Conservation (phyloP, 495 filamentous ascomycete species). For the Penicillium simplicissimum region DNA sequence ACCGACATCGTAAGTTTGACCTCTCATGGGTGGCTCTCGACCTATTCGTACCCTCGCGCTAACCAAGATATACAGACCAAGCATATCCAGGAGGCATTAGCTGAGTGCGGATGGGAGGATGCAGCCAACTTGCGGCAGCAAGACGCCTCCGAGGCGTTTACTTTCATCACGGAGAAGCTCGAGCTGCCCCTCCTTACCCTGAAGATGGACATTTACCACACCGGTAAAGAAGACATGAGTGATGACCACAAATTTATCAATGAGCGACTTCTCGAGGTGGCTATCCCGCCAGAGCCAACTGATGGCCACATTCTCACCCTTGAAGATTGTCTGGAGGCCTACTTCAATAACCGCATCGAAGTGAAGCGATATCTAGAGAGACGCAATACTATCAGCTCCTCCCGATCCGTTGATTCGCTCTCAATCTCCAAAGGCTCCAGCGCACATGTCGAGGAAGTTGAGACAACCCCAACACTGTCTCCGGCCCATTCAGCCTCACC, state of each 20-base stretch:
- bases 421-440: constrained; percentile 45
- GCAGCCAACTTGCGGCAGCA: constrained; percentile 77
- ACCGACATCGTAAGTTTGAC: constrained; percentile 72
- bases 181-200: constrained; percentile 86
- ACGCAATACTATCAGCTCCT: constrained; percentile 56
- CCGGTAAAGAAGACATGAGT: constrained; percentile 73
- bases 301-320: constrained; percentile 69
- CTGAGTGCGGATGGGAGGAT: constrained; percentile 90
- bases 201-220: constrained; percentile 93
- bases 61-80: constrained; percentile 60
- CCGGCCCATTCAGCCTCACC: constrained; percentile 38
- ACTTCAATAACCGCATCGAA: constrained; percentile 94
- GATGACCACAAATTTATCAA: constrained; percentile 95
- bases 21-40: not conserved
- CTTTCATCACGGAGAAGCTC: constrained; percentile 86
- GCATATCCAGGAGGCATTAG: constrained; percentile 77
- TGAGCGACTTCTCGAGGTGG: constrained; percentile 88
- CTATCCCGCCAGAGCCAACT: constrained; percentile 63
- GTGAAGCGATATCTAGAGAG: constrained; percentile 78
- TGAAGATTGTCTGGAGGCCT: constrained; percentile 87
- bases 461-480: constrained; percentile 42
- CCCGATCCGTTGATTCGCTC: constrained; percentile 52
- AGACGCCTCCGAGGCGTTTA: constrained; percentile 93
- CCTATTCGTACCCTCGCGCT: constrained; percentile 21
- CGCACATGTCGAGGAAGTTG: constrained; percentile 63